A percentile compares a stretch with the other conserved stretches of the same genome.
Conservation (phyloP, 108 stramenopile genomes). For the Stephanodiscus triporus region DNA sequence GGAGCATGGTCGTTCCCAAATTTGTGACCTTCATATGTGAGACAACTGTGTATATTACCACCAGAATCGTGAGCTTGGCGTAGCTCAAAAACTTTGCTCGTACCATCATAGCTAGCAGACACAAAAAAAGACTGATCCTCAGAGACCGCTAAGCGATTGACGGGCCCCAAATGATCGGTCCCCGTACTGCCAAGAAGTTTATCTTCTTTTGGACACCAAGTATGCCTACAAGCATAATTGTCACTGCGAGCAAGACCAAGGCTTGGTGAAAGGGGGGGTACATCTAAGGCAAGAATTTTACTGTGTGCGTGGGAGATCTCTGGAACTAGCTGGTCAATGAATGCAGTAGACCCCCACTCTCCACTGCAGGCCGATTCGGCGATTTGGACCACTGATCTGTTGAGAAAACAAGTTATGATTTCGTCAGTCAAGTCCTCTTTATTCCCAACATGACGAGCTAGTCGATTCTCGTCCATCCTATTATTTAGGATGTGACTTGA, state of each 20-base stretch:
- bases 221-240: conserved; percentile 22
- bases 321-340: conserved; percentile 62
- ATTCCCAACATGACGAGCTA: neutral
- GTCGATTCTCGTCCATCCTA: conserved; percentile 6
- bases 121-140: conserved; percentile 92
- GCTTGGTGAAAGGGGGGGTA: conserved; percentile 75
- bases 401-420: conserved; percentile 14
- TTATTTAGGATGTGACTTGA: conserved; percentile 16
- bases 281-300: conserved; percentile 70
- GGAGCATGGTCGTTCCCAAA: neutral
- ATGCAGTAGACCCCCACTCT: conserved; percentile 78
- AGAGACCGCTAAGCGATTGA: conserved; percentile 88
- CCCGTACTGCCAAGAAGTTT: conserved; percentile 74
- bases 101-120: conserved; percentile 90
- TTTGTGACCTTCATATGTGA: conserved; percentile 81
- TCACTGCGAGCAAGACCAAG: conserved; percentile 47
- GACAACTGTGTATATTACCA: conserved; percentile 75
- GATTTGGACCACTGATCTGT: conserved; percentile 37
- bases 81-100: conserved; percentile 91
- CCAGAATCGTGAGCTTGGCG: conserved; percentile 77
- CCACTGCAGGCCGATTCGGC: conserved; percentile 72
- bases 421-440: conserved; percentile 9
- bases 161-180: conserved; percentile 83
- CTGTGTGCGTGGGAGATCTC: conserved; percentile 65
- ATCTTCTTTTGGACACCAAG: conserved; percentile 85